Conservation (phyloP, 768 basidiomycete species). For the Kwoniella botswanensis region DNA sequence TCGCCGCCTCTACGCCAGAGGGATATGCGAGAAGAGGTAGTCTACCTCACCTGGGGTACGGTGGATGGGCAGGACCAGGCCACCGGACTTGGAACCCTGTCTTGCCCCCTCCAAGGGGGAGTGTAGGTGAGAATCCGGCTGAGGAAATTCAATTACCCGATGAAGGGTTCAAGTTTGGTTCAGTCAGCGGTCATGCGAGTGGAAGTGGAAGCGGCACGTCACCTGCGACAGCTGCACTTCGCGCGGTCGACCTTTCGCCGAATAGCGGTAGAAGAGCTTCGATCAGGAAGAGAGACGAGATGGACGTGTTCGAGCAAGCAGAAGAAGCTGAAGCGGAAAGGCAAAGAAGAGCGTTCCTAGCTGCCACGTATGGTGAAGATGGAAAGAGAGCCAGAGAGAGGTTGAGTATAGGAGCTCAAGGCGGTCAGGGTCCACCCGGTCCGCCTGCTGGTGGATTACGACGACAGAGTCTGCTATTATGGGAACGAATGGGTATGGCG, state of each 20-base stretch:
- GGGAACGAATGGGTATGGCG: slow-evolving; percentile 46
- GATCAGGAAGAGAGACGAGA: slow-evolving; percentile 14
- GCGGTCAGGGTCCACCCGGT: slow-evolving; percentile 20
- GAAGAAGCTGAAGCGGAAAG: slow-evolving; percentile 56
- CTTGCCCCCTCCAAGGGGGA: slow-evolving; percentile 41
- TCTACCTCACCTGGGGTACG: slow-evolving; percentile 44
- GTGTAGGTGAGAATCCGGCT: slow-evolving; percentile 35
- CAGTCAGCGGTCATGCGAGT: slow-evolving; percentile 14
- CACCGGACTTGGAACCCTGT: slow-evolving; percentile 39
- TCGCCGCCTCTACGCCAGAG: slow-evolving; percentile 2
- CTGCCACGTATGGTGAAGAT: slow-evolving; percentile 51
- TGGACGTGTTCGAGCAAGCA: slow-evolving; percentile 45
- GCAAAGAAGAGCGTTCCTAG: slow-evolving; percentile 53
- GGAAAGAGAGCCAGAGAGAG: slow-evolving; percentile 46
- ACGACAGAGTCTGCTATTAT: slow-evolving; percentile 46
- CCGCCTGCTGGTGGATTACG: slow-evolving; percentile 28
- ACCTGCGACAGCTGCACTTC: slow-evolving; percentile 27
- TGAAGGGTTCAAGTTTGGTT: slow-evolving; percentile 46
- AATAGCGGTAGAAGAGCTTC: slow-evolving; percentile 26
- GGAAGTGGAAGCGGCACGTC: slow-evolving; percentile 22
- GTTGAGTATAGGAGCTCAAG: slow-evolving; percentile 38
- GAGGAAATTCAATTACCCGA: slow-evolving; percentile 24
- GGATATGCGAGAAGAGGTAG: slow-evolving; percentile 41
- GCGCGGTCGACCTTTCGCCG: slow-evolving; percentile 35
- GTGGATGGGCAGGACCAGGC: slow-evolving; percentile 31